These are phyloP conservation scores for Termitomyces sp. DNA, from an alignment of 768 basidiomycete species.

Conservation along the genomic window DNA sequence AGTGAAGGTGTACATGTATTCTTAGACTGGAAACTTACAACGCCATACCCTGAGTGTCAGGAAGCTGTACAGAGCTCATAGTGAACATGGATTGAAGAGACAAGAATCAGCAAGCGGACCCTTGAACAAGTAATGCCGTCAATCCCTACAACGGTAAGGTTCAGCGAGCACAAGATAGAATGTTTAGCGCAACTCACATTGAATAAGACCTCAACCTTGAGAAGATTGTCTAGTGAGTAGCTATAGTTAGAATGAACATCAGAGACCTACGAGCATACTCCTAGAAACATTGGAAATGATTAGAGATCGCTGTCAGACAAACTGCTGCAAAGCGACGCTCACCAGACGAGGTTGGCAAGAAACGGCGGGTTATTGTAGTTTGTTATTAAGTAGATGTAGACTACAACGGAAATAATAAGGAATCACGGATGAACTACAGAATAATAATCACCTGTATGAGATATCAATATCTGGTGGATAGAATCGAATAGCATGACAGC, in stretches of 20 bases:
- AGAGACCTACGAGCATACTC: constrained; percentile 29
- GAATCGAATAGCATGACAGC: constrained; percentile 46
- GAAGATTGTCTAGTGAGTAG: neutral
- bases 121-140: constrained; percentile 45
- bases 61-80: constrained; percentile 26
- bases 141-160: constrained; percentile 25
- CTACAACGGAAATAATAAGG: constrained; percentile 19
- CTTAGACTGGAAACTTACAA: constrained; percentile 22
- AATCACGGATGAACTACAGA: neutral
- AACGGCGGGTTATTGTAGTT: constrained; percentile 25
- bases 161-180: neutral
- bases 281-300: constrained; percentile 12
- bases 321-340: neutral
- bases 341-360: constrained; percentile 36
- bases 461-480: constrained; percentile 46
- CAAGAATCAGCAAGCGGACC: constrained; percentile 17
- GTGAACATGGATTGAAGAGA: neutral
- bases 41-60: constrained; percentile 38
- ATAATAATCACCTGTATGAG: constrained; percentile 37
- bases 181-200: constrained; percentile 25
- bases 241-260: neutral
- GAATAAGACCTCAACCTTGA: constrained; percentile 27
- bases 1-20: neutral
- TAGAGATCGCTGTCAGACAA: too few relatives aligned
- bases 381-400: constrained; percentile 43